Conservation (phyloP, 345 rosid species). For the Heritiera fomes region DNA sequence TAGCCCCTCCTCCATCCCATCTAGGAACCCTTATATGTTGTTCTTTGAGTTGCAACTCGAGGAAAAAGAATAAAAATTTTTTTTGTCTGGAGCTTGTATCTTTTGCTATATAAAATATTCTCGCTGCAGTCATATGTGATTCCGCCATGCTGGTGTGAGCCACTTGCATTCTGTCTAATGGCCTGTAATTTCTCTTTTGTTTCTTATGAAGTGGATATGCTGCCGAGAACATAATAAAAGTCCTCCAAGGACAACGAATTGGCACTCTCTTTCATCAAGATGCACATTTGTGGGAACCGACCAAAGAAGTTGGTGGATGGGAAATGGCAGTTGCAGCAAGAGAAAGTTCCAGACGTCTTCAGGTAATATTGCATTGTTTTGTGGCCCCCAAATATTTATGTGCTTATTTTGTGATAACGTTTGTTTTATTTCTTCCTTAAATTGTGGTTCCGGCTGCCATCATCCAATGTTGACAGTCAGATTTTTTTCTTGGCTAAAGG, state of each 20-base stretch:
- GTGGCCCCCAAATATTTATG: conserved; percentile 2
- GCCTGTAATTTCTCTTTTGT: background rate
- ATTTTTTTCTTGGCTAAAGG: conserved; percentile 13
- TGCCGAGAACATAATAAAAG: conserved; percentile 68
- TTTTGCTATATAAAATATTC: background rate
- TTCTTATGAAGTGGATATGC: conserved; percentile 71
- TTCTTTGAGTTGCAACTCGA: background rate
- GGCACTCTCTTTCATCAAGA: conserved; percentile 96
- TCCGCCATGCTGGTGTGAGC: background rate
- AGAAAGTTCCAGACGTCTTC: conserved; percentile 87
- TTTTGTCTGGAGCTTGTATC: background rate
- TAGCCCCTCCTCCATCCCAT: background rate
- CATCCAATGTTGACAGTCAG: background rate
- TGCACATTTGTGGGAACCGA: conserved; percentile 69
- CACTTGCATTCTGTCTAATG: background rate
- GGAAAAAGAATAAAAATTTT: background rate
- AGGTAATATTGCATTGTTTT: conserved; percentile 49
- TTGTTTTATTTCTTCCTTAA: conserved; percentile 14
- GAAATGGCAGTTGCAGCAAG: conserved; percentile 96
- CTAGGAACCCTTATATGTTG: background rate
- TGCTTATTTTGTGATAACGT: conserved; percentile 4
- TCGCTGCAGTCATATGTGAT: background rate
- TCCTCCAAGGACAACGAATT: conserved; percentile 79
- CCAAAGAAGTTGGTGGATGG: conserved; percentile 58
- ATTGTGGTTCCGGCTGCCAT: background rate